Base-by-base conservation (phyloP, 164 flowering plant species). In the Warburgia ugandensis region DNA sequence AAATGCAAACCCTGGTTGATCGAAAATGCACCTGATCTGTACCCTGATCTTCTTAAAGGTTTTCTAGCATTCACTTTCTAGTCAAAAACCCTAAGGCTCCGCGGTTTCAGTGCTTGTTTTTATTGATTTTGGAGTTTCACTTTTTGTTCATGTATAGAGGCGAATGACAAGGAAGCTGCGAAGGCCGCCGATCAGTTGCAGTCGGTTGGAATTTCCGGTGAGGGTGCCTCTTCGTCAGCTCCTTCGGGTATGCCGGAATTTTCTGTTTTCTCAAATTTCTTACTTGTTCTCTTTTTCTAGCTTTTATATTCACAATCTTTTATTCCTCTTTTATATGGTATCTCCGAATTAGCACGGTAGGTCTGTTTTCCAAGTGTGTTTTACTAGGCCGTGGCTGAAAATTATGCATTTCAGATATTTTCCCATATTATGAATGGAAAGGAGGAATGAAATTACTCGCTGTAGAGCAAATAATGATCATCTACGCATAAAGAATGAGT, bases 1-100 rank as follows among this genome's bases (percentile, higher is more conserved):
- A 88, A 80, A 66, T 91, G 98, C 79, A 91, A 91, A 61, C 98
- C 96, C 4, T 91, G 98, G 98, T 59, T 91, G 68, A 73, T 92
- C 71, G 70, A 66, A 45, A 81, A 88, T 68, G 95, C 85, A 3
- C 86, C 94, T 5, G 72, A 85, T 2, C 66, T 81, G 14, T 92
- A 85, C 60, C 96, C 96, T 0, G 85, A 88, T 80, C 96, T 92
- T 48, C 20, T 80, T 36, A 77, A 79, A 78, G 94, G 96, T 86
- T 17, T 22, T 30, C 43, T 41, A 29, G 1, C 30, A 46, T 12
- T 48, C 23, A 16, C 27, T 29, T 35, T 27, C 19, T 26, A 53
- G 49, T 35, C 11, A 13, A 12, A 33, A 50, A 19, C 29, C 41
- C 11, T 29, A 41, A 28, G 6, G 10, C 10, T 45, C 12, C 26